phyloP scores from a whole-genome alignment of 768 basidiomycete genomes.

The Tephrocybe sp. region DNA sequence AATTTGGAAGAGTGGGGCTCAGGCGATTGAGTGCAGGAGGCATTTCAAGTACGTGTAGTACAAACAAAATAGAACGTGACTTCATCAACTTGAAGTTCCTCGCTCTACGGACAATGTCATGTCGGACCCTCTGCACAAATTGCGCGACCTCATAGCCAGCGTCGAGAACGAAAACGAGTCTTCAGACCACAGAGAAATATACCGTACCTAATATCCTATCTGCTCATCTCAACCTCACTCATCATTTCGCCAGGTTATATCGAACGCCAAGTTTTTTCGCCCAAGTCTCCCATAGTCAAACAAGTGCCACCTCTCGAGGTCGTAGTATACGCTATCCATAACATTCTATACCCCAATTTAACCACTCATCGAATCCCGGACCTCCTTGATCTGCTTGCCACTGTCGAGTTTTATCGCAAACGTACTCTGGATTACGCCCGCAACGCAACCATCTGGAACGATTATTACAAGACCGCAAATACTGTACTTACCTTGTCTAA shows the following conservation, averaged over 20 bases:
- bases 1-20: too few species aligned
- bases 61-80: too few species aligned
- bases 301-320: constrained; percentile 28
- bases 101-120: not conserved
- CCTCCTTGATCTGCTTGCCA: constrained; percentile 35
- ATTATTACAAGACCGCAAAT: constrained; percentile 23
- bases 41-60: too few species aligned
- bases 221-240: not conserved
- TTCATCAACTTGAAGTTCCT: too few species aligned
- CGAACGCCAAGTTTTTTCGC: constrained; percentile 21
- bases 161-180: constrained; percentile 7
- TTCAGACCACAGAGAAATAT: constrained; percentile 17
- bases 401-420: constrained; percentile 36
- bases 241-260: constrained; percentile 18
- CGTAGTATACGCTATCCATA: constrained; percentile 30
- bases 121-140: constrained; percentile 15
- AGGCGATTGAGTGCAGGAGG: too few species aligned
- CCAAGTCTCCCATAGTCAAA: constrained; percentile 21
- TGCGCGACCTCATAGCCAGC: constrained; percentile 17
- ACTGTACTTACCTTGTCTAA: constrained; percentile 13
- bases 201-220: constrained; percentile 5
- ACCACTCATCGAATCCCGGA: constrained; percentile 26
- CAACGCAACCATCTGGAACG: constrained; percentile 26
- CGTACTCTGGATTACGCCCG: constrained; percentile 25
- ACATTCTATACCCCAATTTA: constrained; percentile 28